Conservation (phyloP, 768 basidiomycete genomes). For the Hericium rajendrae region DNA sequence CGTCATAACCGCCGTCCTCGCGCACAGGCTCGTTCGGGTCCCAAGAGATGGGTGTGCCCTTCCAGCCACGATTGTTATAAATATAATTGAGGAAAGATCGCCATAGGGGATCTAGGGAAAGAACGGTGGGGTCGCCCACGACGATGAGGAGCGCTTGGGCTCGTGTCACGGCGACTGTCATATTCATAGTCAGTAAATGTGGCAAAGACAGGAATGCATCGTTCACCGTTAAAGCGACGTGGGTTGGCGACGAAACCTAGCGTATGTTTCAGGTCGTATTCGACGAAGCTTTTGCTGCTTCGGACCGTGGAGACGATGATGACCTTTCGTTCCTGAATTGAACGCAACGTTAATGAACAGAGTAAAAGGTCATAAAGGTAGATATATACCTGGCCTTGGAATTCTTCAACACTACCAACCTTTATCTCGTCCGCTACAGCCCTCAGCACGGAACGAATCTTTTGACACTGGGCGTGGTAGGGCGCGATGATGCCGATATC, state of each 20-base stretch:
- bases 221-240: constrained; percentile 21
- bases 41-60: constrained; percentile 39
- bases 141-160: constrained; percentile 50
- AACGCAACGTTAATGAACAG: neutral
- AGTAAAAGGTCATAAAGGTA: neutral
- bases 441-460: constrained; percentile 32
- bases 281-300: constrained; percentile 22
- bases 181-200: too few relatives aligned
- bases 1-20: constrained; percentile 32
- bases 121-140: constrained; percentile 45
- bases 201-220: neutral
- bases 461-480: constrained; percentile 50
- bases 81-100: constrained; percentile 48
- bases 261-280: constrained; percentile 19
- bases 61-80: constrained; percentile 45
- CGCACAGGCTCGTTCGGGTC: constrained; percentile 31
- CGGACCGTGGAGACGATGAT: constrained; percentile 32
- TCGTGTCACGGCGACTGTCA: constrained; percentile 46
- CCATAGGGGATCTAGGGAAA: constrained; percentile 56
- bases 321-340: constrained; percentile 28
- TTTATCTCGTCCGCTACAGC: constrained; percentile 29
- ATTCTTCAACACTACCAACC: constrained; percentile 58
- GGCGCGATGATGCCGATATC: constrained; percentile 57
- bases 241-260: constrained; percentile 21
- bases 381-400: constrained; percentile 46